Evolutionary conservation across 345 rosid genomes (phyloP), one percentile per base, ranked within the genome.

Genomic region (Arabis hirsuta): DNA sequence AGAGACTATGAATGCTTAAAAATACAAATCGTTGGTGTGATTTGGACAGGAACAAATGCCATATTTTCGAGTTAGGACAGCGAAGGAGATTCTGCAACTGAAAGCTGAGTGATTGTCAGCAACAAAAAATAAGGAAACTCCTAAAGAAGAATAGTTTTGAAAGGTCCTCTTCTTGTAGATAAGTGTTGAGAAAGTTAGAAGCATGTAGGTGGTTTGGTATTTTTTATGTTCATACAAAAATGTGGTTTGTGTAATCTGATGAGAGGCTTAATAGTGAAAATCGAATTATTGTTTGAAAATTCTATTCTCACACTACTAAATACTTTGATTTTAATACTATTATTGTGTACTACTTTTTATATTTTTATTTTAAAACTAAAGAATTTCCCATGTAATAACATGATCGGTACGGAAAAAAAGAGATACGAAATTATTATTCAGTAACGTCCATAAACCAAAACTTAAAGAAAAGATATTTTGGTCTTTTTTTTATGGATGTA

Each of bases 51-150:
- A 85, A 54, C 84, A 90, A 73, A 96, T 96, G 98, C 87, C 89
- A 34, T 96, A 90, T 78, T 96, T 96, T 57, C 85, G 99, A 44
- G 29, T 65, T 69, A 87, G 98, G 80, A 90, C 98, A 26, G 92
- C 95, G 0, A 92, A 87, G 80, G 99, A 96, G 81, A 87, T 92
- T 66, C 81, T 96, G 73, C 85, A 82, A 81, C 66, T 88, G 84
- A 89, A 80, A 87, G 98, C 99, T 22, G 92, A 96, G 63, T 96
- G 86, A 95, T 47, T 16, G 3, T 29, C 12, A 55, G 24, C 29
- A 19, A 27, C 3, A 36, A 36, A 36, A 55, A 72, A 20, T 7
- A 44, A 44, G 11, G 52, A 62, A 64, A 24, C 57, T 34, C 48
- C 9, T 44, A 12, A 20, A 62, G 62, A 53, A 39, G 62, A 53